phyloP scores from a whole-genome alignment of 306 rosid species.

The Corylus heterophylla region DNA sequence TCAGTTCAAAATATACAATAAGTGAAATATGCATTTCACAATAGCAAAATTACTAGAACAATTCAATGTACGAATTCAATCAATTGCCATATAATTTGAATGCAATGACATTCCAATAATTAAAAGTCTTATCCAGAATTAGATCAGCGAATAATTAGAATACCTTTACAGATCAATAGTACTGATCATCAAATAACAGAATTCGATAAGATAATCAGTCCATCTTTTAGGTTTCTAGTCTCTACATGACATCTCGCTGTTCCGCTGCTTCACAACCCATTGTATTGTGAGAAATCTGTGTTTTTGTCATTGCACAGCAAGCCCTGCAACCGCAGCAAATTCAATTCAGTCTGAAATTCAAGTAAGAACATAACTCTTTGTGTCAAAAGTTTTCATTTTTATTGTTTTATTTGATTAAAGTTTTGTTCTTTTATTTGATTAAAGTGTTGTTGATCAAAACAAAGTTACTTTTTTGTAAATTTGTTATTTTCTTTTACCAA shows the following conservation, averaged over 20 bases:
- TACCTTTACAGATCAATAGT: too few relatives aligned
- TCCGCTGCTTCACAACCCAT: slow-evolving; percentile 11
- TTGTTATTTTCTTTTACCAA: neutral
- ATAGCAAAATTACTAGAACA: too few relatives aligned
- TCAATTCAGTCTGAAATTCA: slow-evolving; percentile 33
- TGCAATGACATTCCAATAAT: too few relatives aligned
- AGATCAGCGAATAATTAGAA: too few relatives aligned
- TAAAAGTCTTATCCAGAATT: too few relatives aligned
- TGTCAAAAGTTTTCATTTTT: slow-evolving; percentile 14
- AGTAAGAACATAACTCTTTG: slow-evolving; percentile 22
- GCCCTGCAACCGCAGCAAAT: slow-evolving; percentile 33
- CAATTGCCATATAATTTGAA: too few relatives aligned
- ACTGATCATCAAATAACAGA: too few relatives aligned
- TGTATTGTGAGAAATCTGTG: slow-evolving; percentile 11
- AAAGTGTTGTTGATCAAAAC: slow-evolving; percentile 2
- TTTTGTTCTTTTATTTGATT: neutral
- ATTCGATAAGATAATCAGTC: too few relatives aligned
- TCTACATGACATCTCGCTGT: neutral
- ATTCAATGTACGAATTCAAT: too few relatives aligned
- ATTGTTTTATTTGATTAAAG: too few relatives aligned
- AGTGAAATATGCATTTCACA: too few relatives aligned
- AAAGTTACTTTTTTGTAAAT: neutral
- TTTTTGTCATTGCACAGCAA: slow-evolving; percentile 26
- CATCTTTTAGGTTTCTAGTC: neutral
- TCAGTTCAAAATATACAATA: too few relatives aligned